phyloP scores from a whole-genome alignment of 805 yeast genomes.

The Zygosaccharomyces siamensis region DNA sequence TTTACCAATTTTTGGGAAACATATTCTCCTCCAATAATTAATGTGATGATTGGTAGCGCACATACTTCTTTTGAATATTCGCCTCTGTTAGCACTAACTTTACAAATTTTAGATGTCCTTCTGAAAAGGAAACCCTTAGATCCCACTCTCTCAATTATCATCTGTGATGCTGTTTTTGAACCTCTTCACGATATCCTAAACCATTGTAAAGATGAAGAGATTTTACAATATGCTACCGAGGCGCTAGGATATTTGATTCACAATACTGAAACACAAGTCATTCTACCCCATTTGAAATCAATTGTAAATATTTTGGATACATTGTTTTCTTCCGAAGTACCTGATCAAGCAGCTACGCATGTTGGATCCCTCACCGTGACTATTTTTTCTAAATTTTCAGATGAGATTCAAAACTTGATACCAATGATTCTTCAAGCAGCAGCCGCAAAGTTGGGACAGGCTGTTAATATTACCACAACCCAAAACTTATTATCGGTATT shows the following conservation, averaged over 20 bases:
- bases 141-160: constrained; percentile 24
- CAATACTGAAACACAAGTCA: constrained; percentile 32
- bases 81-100: constrained; percentile 43
- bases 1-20: constrained; percentile 47
- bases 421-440: constrained; percentile 68
- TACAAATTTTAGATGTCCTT: constrained; percentile 30
- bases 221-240: constrained; percentile 73
- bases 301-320: constrained; percentile 54
- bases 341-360: constrained; percentile 78
- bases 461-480: constrained; percentile 65
- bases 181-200: constrained; percentile 30
- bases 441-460: constrained; percentile 56
- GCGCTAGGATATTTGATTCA: constrained; percentile 57
- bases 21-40: constrained; percentile 49
- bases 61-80: constrained; percentile 43
- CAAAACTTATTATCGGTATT: constrained; percentile 75
- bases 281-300: constrained; percentile 15
- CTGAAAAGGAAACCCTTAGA: constrained; percentile 31
- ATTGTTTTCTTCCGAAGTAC: constrained; percentile 62
- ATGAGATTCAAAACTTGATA: constrained; percentile 35
- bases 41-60: constrained; percentile 31
- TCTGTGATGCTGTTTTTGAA: constrained; percentile 24
- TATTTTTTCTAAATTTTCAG: constrained; percentile 49
- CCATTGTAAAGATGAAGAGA: constrained; percentile 63
- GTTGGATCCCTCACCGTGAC: constrained; percentile 62